Evolutionary conservation across 805 yeast species (phyloP).

Genomic region (Metschnikowia kunwiensis): DNA sequence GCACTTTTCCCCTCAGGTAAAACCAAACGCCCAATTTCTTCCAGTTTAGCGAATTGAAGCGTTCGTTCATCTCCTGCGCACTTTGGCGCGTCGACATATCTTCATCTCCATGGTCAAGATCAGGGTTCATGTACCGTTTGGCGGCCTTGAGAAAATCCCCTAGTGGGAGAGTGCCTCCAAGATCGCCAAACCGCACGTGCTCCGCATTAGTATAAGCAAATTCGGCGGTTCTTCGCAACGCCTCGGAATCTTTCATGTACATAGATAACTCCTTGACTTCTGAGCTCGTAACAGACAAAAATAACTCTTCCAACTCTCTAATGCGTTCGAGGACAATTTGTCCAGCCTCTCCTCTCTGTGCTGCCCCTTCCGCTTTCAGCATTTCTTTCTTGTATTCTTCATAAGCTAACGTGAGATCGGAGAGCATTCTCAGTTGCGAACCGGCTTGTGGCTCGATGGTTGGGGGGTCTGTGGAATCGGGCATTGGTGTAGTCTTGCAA

Average conservation of each 20-base stretch:
- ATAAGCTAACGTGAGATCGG: conserved; percentile 20
- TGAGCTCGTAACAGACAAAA: conserved; percentile 38
- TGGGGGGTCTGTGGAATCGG: too few species aligned
- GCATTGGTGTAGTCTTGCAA: too few species aligned
- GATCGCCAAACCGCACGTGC: conserved; percentile 56
- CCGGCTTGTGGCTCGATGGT: too few species aligned
- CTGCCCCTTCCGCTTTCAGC: conserved; percentile 42
- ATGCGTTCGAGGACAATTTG: conserved; percentile 44
- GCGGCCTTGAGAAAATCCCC: conserved; percentile 44
- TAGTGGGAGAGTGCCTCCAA: conserved; percentile 48
- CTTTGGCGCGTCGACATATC: background rate
- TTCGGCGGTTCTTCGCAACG: conserved; percentile 56
- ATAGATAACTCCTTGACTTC: conserved; percentile 33
- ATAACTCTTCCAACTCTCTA: conserved; percentile 45
- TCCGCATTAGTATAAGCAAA: conserved; percentile 64
- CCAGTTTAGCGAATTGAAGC: conserved; percentile 56
- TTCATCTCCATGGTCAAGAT: conserved; percentile 5
- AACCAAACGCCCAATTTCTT: conserved; percentile 52
- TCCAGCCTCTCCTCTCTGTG: conserved; percentile 59
- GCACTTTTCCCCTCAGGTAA: conserved; percentile 43
- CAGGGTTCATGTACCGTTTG: conserved; percentile 30
- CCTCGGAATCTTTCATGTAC: conserved; percentile 56
- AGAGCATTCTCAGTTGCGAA: background rate
- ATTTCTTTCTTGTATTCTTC: conserved; percentile 28
- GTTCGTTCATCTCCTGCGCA: conserved; percentile 6